Conservation (phyloP, 441 rosid genomes). For the Croton setiger region DNA sequence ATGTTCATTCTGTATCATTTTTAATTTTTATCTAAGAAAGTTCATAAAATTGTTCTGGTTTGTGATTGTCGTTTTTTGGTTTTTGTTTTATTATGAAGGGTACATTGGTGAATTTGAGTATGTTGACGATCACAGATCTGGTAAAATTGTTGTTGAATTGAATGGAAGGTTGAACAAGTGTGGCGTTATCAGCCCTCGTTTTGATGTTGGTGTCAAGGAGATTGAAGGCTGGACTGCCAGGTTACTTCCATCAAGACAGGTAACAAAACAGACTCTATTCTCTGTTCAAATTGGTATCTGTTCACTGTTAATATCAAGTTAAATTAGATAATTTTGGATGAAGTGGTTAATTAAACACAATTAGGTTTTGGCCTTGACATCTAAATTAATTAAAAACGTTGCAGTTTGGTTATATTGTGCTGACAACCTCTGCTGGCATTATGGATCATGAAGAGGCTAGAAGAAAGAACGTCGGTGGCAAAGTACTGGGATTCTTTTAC, state of each 20-base stretch:
- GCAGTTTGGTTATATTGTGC: constrained; percentile 66
- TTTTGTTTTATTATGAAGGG: constrained; percentile 25
- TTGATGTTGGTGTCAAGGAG: constrained; percentile 57
- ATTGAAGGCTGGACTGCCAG: constrained; percentile 65
- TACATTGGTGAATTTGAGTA: constrained; percentile 71
- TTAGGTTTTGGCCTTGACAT: neutral
- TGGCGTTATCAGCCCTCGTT: constrained; percentile 65
- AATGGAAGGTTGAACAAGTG: constrained; percentile 67
- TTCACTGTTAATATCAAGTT: no score
- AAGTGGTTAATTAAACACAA: neutral
- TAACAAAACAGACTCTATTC: neutral
- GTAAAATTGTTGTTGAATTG: constrained; percentile 64
- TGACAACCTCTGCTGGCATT: constrained; percentile 71
- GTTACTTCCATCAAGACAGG: constrained; percentile 66
- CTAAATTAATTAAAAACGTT: constrained; percentile 4
- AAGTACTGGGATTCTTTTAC: constrained; percentile 69
- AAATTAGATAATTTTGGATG: neutral
- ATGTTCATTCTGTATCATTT: neutral
- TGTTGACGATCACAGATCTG: constrained; percentile 66
- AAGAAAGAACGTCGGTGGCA: constrained; percentile 72
- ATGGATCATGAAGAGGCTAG: constrained; percentile 75
- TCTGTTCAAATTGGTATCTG: neutral
- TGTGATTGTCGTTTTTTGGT: neutral
- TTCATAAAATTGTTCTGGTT: neutral
- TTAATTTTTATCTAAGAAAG: no score